Base-by-base conservation (phyloP, 1,139 yeast species). In the Candida anutae region DNA sequence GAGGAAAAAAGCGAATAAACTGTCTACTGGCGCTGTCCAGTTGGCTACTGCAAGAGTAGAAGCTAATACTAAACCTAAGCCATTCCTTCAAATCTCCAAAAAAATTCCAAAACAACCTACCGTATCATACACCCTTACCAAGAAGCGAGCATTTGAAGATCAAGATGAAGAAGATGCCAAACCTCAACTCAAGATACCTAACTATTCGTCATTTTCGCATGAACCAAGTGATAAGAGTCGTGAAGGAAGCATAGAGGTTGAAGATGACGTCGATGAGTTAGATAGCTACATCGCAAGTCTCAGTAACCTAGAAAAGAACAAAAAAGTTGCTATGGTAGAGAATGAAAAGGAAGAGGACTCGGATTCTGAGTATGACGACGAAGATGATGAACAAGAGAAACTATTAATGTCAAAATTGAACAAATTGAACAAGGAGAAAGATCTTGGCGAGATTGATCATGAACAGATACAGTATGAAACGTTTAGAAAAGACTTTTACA, bases 401-500 rank as follows among this genome's bases (percentile, higher is more conserved):
- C 25, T 56, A 3, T 37, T 61, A 6, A 39, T 50, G 4, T 33
- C 46, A 9, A 52, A 47, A 31, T 39, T 63, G 13, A 45, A 49
- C 22, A 60, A 56, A 30, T 43, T 62, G 13, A 58, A 56, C 27
- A 53, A 53, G 22, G 62, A 56, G 15, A 64, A 63, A 32, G 53
- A 50, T 18, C 42, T 64, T 13, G 41, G 42, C n/a, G 36, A 26
- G 1, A 39, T 64, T 32, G 72, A 75, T 37, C 75, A 77, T 51
- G 36, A 69, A 25, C 38, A 50, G 33, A 51, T 73, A 27, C 50
- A 62, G 6, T 66, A 76, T 31, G 66, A 59, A 22, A 68, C 76
- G 1, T 76, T 88, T 43, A 47, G 71, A 11, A 84, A 79, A 45
- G 40, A 56, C 10, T 80, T 88, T 40, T 83, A 84, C 42, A 58